Conservation (phyloP, 2,329 filamentous ascomycete genomes). For the Paradendryphiella salina region DNA sequence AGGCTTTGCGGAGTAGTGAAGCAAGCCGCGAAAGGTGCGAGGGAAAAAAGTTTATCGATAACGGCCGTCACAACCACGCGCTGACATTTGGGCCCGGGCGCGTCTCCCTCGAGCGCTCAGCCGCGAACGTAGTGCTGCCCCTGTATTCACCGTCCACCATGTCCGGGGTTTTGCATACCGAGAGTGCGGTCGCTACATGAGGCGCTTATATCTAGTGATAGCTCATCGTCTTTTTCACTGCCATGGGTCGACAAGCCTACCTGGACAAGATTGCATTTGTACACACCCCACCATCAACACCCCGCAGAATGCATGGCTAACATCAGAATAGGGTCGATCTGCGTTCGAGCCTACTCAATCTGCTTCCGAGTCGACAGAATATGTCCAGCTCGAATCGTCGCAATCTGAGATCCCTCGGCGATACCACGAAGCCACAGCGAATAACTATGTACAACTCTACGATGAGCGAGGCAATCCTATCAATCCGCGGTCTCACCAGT, state of each 20-base stretch:
- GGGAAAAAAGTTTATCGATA: conserved; percentile 46
- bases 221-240: background rate
- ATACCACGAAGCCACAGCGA: conserved; percentile 30
- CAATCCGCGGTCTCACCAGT: conserved; percentile 47
- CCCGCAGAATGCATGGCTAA: conserved; percentile 18
- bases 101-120: conserved; percentile 6
- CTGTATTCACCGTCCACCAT: background rate
- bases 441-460: conserved; percentile 47
- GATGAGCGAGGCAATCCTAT: conserved; percentile 51
- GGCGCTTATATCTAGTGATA: background rate
- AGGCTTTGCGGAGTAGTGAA: conserved; percentile 3
- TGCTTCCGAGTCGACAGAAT: conserved; percentile 28
- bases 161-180: background rate
- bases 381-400: conserved; percentile 33
- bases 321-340: conserved; percentile 45
- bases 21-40: conserved; percentile 24
- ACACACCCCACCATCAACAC: conserved; percentile 10
- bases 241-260: conserved; percentile 46
- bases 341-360: conserved; percentile 45
- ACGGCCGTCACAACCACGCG: conserved; percentile 15
- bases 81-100: conserved; percentile 20
- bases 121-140: background rate
- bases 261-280: conserved; percentile 46
- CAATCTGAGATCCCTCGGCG: conserved; percentile 29
- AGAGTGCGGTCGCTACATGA: background rate